phyloP scores from a whole-genome alignment of 1,139 yeast genomes.

The Debaryomycetaceae sp. region DNA sequence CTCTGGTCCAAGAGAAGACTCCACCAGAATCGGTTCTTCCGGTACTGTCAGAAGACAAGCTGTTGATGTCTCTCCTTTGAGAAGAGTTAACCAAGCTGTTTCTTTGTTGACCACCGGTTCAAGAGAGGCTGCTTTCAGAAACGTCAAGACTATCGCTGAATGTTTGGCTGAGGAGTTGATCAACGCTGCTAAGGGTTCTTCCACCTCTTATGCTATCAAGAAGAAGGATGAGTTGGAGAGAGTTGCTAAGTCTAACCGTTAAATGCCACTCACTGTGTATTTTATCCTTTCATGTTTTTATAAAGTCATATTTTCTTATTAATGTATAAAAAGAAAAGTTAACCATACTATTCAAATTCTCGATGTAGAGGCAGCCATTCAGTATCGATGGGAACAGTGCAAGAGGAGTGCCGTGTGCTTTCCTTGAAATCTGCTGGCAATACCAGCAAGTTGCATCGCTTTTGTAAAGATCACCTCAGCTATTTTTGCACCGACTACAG shows the following conservation, averaged over 20 bases:
- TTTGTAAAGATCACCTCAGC: too few relatives aligned
- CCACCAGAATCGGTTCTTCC: slow-evolving; percentile 99
- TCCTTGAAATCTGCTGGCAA: too few relatives aligned
- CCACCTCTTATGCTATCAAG: slow-evolving; percentile 99
- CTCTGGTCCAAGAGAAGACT: slow-evolving; percentile 99
- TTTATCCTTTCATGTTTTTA: slow-evolving; percentile 8
- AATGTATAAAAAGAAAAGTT: slow-evolving; percentile 13
- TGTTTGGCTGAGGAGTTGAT: slow-evolving; percentile 99
- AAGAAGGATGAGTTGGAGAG: slow-evolving; percentile 99
- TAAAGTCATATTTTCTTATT: slow-evolving; percentile 14
- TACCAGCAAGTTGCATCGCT: too few relatives aligned
- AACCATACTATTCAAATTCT: background rate
- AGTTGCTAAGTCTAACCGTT: slow-evolving; percentile 99
- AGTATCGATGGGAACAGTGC: too few relatives aligned
- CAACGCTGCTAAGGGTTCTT: slow-evolving; percentile 99
- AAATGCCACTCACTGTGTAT: slow-evolving; percentile 34
- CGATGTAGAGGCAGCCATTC: too few relatives aligned
- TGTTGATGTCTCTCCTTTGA: slow-evolving; percentile 99
- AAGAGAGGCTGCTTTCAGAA: slow-evolving; percentile 99
- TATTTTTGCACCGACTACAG: too few relatives aligned
- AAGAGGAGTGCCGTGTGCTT: too few relatives aligned
- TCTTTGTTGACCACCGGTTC: slow-evolving; percentile 99
- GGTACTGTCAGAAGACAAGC: slow-evolving; percentile 99
- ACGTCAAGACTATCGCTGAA: slow-evolving; percentile 99
- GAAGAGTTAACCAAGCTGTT: slow-evolving; percentile 99